phyloP scores from a whole-genome alignment of 2,329 filamentous ascomycete genomes.

The Aspergillus sp. region DNA sequence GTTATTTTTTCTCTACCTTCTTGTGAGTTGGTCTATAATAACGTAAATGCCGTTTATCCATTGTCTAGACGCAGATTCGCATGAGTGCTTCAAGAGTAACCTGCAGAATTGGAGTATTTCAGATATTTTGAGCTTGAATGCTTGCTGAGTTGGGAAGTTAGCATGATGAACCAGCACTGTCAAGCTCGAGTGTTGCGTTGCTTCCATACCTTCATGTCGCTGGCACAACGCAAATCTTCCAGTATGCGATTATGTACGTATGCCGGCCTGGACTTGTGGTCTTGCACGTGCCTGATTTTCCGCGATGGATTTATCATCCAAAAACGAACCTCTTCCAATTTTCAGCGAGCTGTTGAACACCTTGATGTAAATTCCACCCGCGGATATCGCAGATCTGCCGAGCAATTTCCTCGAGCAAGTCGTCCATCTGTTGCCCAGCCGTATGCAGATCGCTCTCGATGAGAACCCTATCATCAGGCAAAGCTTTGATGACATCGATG shows the following conservation, averaged over 20 bases:
- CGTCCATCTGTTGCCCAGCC: slow-evolving; percentile 81
- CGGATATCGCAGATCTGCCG: slow-evolving; percentile 76
- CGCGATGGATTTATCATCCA: slow-evolving; percentile 45
- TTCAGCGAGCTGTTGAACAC: slow-evolving; percentile 63
- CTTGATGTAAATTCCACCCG: slow-evolving; percentile 73
- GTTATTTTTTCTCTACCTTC: neutral
- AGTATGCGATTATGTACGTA: neutral
- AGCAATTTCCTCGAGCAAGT: slow-evolving; percentile 71
- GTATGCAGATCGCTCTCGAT: slow-evolving; percentile 88
- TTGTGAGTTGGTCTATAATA: neutral
- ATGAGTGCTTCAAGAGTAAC: neutral
- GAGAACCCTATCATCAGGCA: slow-evolving; percentile 77
- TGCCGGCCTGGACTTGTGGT: neutral
- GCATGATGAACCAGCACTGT: no score
- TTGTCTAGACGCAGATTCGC: neutral
- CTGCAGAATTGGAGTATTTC: neutral
- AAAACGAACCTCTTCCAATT: slow-evolving; percentile 82
- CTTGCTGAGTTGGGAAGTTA: neutral
- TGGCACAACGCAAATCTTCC: neutral
- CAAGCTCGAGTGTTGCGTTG: neutral
- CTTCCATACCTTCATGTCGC: neutral
- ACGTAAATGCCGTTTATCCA: neutral
- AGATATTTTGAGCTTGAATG: accelerated
- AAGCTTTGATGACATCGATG: slow-evolving; percentile 66
- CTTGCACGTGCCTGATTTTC: neutral